Evolutionary conservation across 768 basidiomycete genomes (phyloP).

Genomic region (Trametes villosa): DNA sequence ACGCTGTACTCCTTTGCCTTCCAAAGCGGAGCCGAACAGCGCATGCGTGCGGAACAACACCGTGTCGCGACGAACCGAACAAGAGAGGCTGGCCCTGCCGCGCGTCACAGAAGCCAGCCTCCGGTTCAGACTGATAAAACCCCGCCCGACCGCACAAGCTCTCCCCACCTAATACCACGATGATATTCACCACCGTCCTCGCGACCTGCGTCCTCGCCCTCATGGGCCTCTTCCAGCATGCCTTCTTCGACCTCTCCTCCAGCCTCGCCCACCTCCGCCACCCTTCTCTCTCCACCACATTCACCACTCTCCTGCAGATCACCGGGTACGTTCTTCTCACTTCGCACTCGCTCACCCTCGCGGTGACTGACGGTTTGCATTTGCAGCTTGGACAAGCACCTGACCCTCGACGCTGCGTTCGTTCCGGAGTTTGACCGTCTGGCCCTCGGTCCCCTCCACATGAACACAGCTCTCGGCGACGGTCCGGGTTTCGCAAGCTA

Average conservation of each 20-base stretch:
- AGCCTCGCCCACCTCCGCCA: background rate
- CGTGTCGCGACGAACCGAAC: background rate
- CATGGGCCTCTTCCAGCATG: slow-evolving; percentile 8
- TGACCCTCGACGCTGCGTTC: background rate
- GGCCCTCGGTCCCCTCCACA: background rate
- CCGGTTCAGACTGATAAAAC: background rate
- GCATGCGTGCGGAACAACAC: no score
- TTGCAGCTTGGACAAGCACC: background rate
- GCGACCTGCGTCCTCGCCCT: slow-evolving; percentile 5
- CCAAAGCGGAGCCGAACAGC: no score
- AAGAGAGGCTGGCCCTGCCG: background rate
- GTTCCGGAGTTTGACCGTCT: background rate
- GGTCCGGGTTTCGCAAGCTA: background rate
- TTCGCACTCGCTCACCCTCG: background rate
- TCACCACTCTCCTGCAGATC: background rate
- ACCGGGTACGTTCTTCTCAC: background rate
- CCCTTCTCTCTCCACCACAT: background rate
- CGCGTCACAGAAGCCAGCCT: background rate
- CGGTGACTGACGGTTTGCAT: background rate
- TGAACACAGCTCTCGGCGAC: background rate
- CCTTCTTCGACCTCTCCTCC: background rate
- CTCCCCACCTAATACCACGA: background rate
- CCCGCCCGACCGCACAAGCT: background rate
- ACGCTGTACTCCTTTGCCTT: no score
- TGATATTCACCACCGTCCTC: slow-evolving; percentile 5